Evolutionary conservation across 2,329 filamentous ascomycete species (phyloP).

Genomic region (Cladophialophora exuberans): DNA sequence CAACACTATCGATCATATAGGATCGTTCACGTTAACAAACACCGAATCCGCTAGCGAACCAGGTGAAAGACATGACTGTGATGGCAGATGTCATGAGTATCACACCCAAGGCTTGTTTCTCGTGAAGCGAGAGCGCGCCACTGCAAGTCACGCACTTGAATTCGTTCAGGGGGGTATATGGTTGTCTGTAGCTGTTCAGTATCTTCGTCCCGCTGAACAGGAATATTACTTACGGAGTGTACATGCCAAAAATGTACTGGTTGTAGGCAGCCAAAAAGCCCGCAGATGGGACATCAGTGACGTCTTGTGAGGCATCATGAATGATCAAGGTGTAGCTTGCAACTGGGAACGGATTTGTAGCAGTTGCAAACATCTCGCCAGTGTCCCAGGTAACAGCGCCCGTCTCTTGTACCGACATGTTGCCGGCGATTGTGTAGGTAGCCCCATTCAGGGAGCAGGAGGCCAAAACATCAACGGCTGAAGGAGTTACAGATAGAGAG

Average conservation of each 20-base stretch:
- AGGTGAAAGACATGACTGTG: conserved; percentile 62
- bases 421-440: conserved; percentile 65
- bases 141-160: conserved; percentile 61
- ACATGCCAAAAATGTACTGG: conserved; percentile 66
- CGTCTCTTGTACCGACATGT: conserved; percentile 59
- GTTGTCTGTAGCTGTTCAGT: conserved; percentile 36
- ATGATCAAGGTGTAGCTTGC: conserved; percentile 67
- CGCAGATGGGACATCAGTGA: conserved; percentile 55
- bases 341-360: conserved; percentile 56
- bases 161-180: conserved; percentile 42
- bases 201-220: conserved; percentile 39
- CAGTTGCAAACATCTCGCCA: conserved; percentile 52
- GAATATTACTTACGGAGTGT: conserved; percentile 46
- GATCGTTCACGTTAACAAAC: conserved; percentile 28
- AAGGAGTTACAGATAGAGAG: conserved; percentile 58
- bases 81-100: conserved; percentile 59
- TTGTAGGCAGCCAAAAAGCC: conserved; percentile 59
- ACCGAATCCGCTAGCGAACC: conserved; percentile 51
- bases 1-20: conserved; percentile 1
- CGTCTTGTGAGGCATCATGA: conserved; percentile 59
- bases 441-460: conserved; percentile 61
- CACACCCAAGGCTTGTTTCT: conserved; percentile 60
- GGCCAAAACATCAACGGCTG: conserved; percentile 64
- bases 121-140: conserved; percentile 55
- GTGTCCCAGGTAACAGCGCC: conserved; percentile 65